Conservation (phyloP, 495 filamentous ascomycete genomes). For the Parmelia sp. region DNA sequence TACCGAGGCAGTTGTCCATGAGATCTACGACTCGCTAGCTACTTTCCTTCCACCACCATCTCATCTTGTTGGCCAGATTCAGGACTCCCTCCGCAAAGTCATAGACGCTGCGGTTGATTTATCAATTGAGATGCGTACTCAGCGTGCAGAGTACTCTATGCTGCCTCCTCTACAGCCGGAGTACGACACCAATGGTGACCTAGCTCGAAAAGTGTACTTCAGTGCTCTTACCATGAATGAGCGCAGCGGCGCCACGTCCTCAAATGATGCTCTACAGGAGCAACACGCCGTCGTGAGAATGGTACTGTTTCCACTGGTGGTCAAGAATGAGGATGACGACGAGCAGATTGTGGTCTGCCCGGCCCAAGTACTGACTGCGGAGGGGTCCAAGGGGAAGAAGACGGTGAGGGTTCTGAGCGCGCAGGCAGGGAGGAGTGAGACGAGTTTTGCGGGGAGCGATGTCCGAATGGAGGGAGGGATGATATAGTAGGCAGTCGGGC, state of each 20-base stretch:
- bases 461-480: constrained; percentile 45
- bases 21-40: constrained; percentile 71
- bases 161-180: constrained; percentile 90
- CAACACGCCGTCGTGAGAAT: constrained; percentile 73
- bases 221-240: constrained; percentile 92
- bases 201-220: constrained; percentile 75
- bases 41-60: constrained; percentile 77
- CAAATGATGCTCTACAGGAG: constrained; percentile 71
- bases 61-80: constrained; percentile 64
- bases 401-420: constrained; percentile 38
- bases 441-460: constrained; percentile 43
- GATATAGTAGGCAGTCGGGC: constrained; percentile 45
- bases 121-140: constrained; percentile 92
- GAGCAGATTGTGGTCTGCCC: constrained; percentile 91
- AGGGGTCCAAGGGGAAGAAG: constrained; percentile 41
- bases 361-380: constrained; percentile 77
- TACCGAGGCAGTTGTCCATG: constrained; percentile 81
- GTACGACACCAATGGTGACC: constrained; percentile 87
- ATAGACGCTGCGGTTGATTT: constrained; percentile 76
- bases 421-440: constrained; percentile 36
- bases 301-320: constrained; percentile 88
- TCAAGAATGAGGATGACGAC: constrained; percentile 88
- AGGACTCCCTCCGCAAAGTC: constrained; percentile 74
- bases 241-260: constrained; percentile 59
- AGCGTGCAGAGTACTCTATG: constrained; percentile 95